phyloP scores from a whole-genome alignment of 2,329 filamentous ascomycete genomes.

The Fusarium cyanostomum region DNA sequence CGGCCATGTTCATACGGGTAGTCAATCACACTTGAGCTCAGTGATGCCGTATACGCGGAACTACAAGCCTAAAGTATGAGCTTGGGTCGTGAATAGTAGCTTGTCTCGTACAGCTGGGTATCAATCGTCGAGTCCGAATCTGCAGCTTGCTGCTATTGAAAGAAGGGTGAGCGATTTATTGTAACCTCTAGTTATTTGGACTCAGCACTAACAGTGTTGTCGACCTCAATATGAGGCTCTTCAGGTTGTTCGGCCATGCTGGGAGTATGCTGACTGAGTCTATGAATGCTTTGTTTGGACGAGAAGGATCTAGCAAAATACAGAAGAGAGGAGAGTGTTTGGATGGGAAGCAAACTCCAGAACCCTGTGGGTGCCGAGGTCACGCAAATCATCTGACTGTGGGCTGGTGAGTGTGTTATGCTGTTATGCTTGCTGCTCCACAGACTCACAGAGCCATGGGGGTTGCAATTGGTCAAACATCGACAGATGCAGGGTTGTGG shows the following conservation, averaged over 20 bases:
- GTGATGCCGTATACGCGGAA: slow-evolving; percentile 36
- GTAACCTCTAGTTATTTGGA: no score
- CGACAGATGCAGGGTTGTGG: no score
- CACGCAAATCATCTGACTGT: no score
- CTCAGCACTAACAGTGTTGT: background rate
- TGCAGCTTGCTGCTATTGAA: background rate
- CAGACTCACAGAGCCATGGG: no score
- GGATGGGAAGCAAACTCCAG: no score
- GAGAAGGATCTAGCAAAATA: background rate
- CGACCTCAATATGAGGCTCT: background rate
- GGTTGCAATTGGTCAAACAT: no score
- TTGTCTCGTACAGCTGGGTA: background rate
- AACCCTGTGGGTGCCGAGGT: no score
- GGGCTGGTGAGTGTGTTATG: no score
- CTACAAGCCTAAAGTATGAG: background rate
- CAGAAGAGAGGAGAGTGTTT: no score
- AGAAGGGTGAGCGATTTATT: background rate
- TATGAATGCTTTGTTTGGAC: background rate
- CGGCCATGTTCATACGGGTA: slow-evolving; percentile 45
- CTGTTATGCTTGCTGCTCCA: no score
- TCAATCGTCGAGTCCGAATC: background rate
- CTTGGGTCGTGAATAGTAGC: background rate
- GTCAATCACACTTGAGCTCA: slow-evolving; percentile 42
- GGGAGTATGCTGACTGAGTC: no score
- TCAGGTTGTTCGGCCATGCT: background rate